These are phyloP conservation scores for Alternaria atra DNA, from an alignment of 2,329 filamentous ascomycete genomes.

Conservation along the genomic window DNA sequence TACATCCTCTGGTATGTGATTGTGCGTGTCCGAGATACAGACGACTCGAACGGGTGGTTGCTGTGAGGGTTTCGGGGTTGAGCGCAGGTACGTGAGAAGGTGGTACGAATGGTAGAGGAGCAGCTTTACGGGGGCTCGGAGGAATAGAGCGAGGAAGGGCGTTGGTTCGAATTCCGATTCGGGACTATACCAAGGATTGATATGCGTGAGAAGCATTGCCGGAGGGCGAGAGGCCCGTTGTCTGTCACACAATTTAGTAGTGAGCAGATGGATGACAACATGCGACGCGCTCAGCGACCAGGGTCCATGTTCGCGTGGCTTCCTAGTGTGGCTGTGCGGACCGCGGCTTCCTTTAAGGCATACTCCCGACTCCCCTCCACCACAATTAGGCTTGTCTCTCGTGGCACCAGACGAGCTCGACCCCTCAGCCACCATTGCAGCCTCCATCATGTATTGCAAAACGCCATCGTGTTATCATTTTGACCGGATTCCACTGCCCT, in stretches of 20 bases:
- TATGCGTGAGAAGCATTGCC: slow-evolving; percentile 41
- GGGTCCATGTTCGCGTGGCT: slow-evolving; percentile 11
- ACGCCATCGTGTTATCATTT: slow-evolving; percentile 5
- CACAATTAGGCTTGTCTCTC: not conserved
- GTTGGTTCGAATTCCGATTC: slow-evolving; percentile 55
- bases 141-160: slow-evolving; percentile 67
- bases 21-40: slow-evolving; percentile 91
- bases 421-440: slow-evolving; percentile 6
- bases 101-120: slow-evolving; percentile 70
- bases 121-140: slow-evolving; percentile 72
- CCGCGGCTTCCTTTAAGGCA: slow-evolving; percentile 11
- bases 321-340: slow-evolving; percentile 21
- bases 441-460: not conserved
- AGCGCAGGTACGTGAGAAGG: slow-evolving; percentile 72
- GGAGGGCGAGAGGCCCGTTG: slow-evolving; percentile 5
- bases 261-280: slow-evolving; percentile 14
- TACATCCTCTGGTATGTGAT: slow-evolving; percentile 65
- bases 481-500: slow-evolving; percentile 21
- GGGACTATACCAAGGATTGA: slow-evolving; percentile 38
- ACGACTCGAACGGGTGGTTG: slow-evolving; percentile 75
- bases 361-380: slow-evolving; percentile 1
- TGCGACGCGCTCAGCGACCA: slow-evolving; percentile 4
- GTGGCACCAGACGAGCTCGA: slow-evolving; percentile 4
- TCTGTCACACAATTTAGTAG: slow-evolving; percentile 6
- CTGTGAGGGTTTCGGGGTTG: slow-evolving; percentile 66